Percentiles rank a stretch among this genome's conserved stretches.
These are phyloP conservation scores for Colletotrichum abscissum DNA, from an alignment of 2,329 filamentous ascomycete genomes.

Conservation along the genomic window DNA sequence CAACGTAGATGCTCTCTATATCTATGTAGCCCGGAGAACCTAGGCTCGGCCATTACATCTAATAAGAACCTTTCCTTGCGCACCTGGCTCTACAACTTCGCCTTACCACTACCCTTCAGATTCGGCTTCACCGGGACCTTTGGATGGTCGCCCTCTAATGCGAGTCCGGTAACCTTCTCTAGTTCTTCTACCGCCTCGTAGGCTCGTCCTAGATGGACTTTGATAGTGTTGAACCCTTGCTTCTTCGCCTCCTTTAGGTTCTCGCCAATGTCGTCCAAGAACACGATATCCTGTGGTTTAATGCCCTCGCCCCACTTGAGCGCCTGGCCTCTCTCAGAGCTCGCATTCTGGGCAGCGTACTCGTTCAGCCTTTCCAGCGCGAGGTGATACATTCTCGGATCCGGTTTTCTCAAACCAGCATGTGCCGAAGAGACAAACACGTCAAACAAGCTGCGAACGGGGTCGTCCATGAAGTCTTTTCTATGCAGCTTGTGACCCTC, in stretches of 20 bases:
- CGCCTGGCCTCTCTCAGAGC: conserved; percentile 48
- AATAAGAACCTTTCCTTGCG: not conserved
- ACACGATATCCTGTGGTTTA: conserved; percentile 76
- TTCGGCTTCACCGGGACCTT: conserved; percentile 58
- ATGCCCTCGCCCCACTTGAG: conserved; percentile 64
- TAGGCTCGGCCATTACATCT: not conserved
- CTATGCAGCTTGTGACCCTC: conserved; percentile 75
- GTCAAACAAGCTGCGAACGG: conserved; percentile 79
- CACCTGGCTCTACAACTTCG: conserved; percentile 55
- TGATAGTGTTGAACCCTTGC: conserved; percentile 84
- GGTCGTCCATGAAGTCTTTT: conserved; percentile 62
- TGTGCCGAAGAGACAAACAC: conserved; percentile 90
- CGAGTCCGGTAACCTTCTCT: conserved; percentile 78
- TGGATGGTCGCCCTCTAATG: conserved; percentile 67
- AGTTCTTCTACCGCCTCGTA: conserved; percentile 86
- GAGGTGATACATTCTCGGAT: conserved; percentile 82
- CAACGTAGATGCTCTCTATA: conserved; percentile 43
- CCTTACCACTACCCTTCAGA: conserved; percentile 45
- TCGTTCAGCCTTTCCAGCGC: conserved; percentile 75
- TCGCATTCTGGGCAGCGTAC: conserved; percentile 65
- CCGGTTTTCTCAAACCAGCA: conserved; percentile 88
- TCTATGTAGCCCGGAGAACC: conserved; percentile 42
- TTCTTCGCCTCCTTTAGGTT: conserved; percentile 85
- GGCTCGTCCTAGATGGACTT: conserved; percentile 82
- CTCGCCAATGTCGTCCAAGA: conserved; percentile 94